phyloP scores from a whole-genome alignment of 139 green algal species.

The Ostreobium quekettii region DNA sequence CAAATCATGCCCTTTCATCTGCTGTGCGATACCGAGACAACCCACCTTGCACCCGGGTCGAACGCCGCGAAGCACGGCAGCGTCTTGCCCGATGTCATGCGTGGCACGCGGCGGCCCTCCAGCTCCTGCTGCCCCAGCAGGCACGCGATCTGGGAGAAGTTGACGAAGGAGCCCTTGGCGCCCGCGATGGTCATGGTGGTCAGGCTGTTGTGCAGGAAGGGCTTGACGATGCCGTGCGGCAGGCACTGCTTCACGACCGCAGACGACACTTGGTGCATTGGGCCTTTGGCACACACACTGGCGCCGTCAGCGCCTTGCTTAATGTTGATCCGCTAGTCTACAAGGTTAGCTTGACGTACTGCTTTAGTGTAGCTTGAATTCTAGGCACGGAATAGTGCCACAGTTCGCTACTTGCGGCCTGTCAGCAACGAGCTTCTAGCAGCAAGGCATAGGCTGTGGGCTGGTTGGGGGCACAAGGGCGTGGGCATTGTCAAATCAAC shows the following conservation, averaged over 20 bases:
- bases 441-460: too few relatives aligned
- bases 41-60: slow-evolving; percentile 45
- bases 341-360: too few relatives aligned
- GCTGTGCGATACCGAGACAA: too few relatives aligned
- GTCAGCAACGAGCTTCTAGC: too few relatives aligned
- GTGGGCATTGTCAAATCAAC: too few relatives aligned
- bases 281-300: slow-evolving; percentile 30
- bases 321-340: too few relatives aligned
- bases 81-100: slow-evolving; percentile 87
- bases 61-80: slow-evolving; percentile 93
- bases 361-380: too few relatives aligned
- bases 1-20: too few relatives aligned
- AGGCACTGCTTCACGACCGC: slow-evolving; percentile 80
- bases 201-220: slow-evolving; percentile 91
- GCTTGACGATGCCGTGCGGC: slow-evolving; percentile 48
- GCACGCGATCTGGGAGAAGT: slow-evolving; percentile 94
- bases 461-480: too few relatives aligned
- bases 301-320: too few relatives aligned
- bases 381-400: too few relatives aligned
- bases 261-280: slow-evolving; percentile 76
- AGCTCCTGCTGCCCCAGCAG: slow-evolving; percentile 96
- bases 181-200: slow-evolving; percentile 87
- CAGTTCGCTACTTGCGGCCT: too few relatives aligned
- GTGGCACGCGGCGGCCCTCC: slow-evolving; percentile 86
- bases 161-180: slow-evolving; percentile 91